Base-by-base conservation (phyloP, 2,329 filamentous ascomycete species). In the Exophiala bonariae region DNA sequence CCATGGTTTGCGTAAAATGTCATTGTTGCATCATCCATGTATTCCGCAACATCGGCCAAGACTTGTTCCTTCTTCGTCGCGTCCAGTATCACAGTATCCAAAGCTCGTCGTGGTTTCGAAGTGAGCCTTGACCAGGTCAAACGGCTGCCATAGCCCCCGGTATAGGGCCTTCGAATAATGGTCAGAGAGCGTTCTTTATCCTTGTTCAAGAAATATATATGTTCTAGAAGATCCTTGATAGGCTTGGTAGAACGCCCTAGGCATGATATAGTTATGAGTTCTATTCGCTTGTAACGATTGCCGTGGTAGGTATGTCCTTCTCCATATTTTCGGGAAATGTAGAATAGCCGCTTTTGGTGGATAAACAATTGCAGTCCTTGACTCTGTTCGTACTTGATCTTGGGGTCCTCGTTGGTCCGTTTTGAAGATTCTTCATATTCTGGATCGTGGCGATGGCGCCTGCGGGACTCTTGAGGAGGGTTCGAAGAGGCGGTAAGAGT, bases 51-150 rank as follows among this genome's bases (percentile, higher is more conserved):
- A 57, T 93, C 88, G 26, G 73, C 71, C 10, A 91, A 68, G 6
- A 92, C 75, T 28, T 75, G 73, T 2, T 75, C 70, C 68, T 91
- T 93, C 61, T 87, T 79, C 38, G 75, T 65, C 7, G 74, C 70
- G 54, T 89, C 85, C 3, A 93, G 74, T 2, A 90, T 83, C 1
- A 95, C 87, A 0, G 87, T 92, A 41, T 77, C 75, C 73, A 92
- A 86, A 1, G 85, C 83, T 13, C 87, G 72, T 5, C 84, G 54
- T 4, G 56, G 55, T 19, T 54, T 55, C 22, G 40, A 43, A 13
- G 56, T 54, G 17, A 58, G 50, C 28, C 42, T 55, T 11, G 38
- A 52, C 57, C 57, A 59, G 11, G 48, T 48, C 31, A 43, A 40
- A 19, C 48, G 44, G 14, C 52, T 44, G 7, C 47, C 44, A 41